These are phyloP conservation scores for Buddleja alternifolia DNA, from an alignment of 257 asterid species.

Conservation along the genomic window DNA sequence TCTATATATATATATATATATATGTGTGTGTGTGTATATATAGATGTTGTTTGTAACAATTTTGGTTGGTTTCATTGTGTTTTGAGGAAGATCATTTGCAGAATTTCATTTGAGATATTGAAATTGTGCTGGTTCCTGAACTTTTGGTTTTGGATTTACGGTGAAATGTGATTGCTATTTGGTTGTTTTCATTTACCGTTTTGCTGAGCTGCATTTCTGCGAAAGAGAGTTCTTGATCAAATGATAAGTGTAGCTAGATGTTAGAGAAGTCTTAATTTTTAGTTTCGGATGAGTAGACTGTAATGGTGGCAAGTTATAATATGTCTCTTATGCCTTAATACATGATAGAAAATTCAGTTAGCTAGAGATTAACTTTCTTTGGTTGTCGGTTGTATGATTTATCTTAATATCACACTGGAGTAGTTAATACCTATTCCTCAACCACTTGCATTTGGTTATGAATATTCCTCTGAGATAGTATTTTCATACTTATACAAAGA, in stretches of 20 bases:
- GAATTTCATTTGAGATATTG: constrained; percentile 10
- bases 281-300: not conserved
- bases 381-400: constrained; percentile 10
- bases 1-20: no score
- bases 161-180: constrained; percentile 8
- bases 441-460: not conserved
- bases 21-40: no score
- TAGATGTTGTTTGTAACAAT: not conserved
- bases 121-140: constrained; percentile 18
- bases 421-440: not conserved
- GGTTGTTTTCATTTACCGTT: not conserved
- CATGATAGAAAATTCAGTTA: not conserved
- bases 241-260: not conserved
- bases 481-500: not conserved
- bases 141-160: constrained; percentile 20
- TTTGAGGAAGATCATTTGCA: not conserved
- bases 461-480: not conserved
- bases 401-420: not conserved
- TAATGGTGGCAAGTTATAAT: constrained; percentile 8
- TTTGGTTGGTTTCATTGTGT: constrained; percentile 5
- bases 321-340: not conserved
- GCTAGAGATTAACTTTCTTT: not conserved
- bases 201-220: not conserved
- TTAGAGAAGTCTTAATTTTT: constrained; percentile 1
- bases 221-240: not conserved